Evolutionary conservation across 306 rosid genomes (phyloP), one percentile per base, ranked within the genome.

Genomic region (Quercus rubra): DNA sequence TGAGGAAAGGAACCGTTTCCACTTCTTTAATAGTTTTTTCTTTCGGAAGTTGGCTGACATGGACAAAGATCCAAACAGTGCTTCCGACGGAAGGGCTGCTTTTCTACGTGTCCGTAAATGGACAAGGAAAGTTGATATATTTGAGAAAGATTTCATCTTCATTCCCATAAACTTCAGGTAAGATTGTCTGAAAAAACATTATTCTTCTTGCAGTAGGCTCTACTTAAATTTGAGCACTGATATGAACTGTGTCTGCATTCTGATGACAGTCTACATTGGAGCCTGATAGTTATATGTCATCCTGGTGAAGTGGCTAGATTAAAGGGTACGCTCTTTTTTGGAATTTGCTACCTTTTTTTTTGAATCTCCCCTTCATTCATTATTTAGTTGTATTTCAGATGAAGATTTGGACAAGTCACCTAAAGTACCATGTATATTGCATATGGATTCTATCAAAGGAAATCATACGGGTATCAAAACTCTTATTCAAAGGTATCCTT

Each of bases 361-460:
- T 77, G 78, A 59, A 75, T 64, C 46, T 67, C 66, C 76, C 71
- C 52, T 66, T 61, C 83, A 58, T 78, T 77, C 51, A 54, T 79
- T 58, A 66, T 80, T 78, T 62, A 82, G 51, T 71, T 83, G 23
- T 83, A 38, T 88, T 85, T 68, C 92, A 94, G 98, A 84, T 81
- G 88, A 83, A 75, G 83, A 88, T 58, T 35, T 63, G 87, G 86
- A 76, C 72, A 83, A 85, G 79, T 78, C 89, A 56, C 80, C 31
- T 64, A 92, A 90, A 81, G 88, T 88, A 35, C 94, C 98, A 18
- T 92, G 98, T 74, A 89, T 94, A 83, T 86, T 94, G 88, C 98
- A 92, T 84, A 91, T 94, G 98, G 98, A 94, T 86, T 94, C 98
- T 74, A 91, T 94, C 58, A 94, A 94, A 81, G 98, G 98, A 85